phyloP scores from a whole-genome alignment of 202 grass and related monocot genomes.

The Setaria viridis region DNA sequence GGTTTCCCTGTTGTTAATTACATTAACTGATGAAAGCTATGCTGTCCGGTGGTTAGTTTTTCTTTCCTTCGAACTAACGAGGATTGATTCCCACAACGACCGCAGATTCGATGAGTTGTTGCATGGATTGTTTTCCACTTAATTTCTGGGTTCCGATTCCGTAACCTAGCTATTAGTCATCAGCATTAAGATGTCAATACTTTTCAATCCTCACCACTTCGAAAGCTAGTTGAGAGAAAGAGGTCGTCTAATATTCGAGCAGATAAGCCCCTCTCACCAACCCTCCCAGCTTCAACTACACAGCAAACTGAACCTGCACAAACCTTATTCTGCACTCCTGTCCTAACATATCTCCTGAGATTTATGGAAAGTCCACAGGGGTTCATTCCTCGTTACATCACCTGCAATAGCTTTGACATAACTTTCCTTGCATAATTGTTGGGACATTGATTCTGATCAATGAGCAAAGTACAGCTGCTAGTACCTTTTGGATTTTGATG shows the following conservation, averaged over 20 bases:
- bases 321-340: neutral
- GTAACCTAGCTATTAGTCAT: too few species aligned
- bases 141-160: too few species aligned
- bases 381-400: neutral
- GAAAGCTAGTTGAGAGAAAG: neutral
- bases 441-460: too few species aligned
- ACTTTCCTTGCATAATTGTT: neutral
- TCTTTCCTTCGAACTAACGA: too few species aligned
- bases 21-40: too few species aligned
- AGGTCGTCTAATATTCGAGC: neutral
- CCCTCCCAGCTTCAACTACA: neutral
- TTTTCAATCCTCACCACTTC: neutral
- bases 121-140: too few species aligned
- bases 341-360: neutral
- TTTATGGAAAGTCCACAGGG: neutral
- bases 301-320: neutral
- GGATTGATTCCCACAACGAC: too few species aligned
- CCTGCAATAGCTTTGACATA: neutral
- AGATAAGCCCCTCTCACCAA: neutral
- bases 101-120: too few species aligned
- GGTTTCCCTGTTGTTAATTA: too few species aligned
- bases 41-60: too few species aligned
- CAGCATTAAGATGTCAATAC: too few species aligned
- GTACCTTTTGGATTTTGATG: slow-evolving; percentile 10
- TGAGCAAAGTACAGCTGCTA: neutral